Conservation (phyloP, 495 filamentous ascomycete genomes). For the Peziza echinospora region DNA sequence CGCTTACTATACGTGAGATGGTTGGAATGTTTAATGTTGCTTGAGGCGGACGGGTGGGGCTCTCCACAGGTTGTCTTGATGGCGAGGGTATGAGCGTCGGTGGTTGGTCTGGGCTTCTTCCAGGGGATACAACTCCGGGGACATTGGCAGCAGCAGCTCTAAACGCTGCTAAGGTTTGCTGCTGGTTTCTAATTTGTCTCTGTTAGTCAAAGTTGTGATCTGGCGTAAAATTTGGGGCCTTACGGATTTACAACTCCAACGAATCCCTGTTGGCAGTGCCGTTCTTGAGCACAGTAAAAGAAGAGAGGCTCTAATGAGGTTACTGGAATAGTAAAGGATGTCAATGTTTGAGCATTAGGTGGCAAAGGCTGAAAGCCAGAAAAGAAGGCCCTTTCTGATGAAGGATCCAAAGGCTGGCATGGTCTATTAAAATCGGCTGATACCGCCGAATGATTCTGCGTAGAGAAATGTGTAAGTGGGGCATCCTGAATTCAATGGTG, state of each 20-base stretch:
- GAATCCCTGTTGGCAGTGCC: slow-evolving; percentile 31
- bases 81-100: no score
- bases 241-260: slow-evolving; percentile 27
- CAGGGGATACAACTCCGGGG: no score
- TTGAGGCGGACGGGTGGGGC: no score
- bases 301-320: slow-evolving; percentile 28
- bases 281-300: slow-evolving; percentile 28
- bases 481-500: no score
- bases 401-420: slow-evolving; percentile 23
- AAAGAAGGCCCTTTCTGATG: slow-evolving; percentile 35
- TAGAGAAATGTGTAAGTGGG: not conserved
- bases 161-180: not conserved
- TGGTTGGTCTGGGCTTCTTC: no score
- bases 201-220: not conserved
- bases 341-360: not conserved
- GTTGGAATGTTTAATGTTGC: no score
- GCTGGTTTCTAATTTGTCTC: not conserved
- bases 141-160: no score
- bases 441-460: slow-evolving; percentile 28
- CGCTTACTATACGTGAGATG: no score
- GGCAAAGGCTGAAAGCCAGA: slow-evolving; percentile 40
- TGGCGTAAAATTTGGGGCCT: not conserved
- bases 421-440: slow-evolving; percentile 25
- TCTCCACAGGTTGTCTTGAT: no score
- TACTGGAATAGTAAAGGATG: slow-evolving; percentile 25